A percentile compares a stretch with the other conserved stretches of the same genome.
phyloP scores from a whole-genome alignment of 1,139 yeast genomes.

The Taiozyma sp. region DNA sequence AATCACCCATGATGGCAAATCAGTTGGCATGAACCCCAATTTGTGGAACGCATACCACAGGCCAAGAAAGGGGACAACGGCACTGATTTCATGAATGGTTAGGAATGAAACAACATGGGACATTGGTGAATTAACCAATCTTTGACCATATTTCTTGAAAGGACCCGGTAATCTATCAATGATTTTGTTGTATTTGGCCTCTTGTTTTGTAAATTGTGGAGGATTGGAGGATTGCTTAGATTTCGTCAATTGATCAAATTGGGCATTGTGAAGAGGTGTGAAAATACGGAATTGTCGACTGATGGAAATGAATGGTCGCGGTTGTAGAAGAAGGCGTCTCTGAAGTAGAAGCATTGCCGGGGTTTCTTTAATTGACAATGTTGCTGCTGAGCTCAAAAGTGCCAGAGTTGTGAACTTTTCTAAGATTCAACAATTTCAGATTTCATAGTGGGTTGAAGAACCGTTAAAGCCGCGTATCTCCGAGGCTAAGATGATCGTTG shows the following conservation, averaged over 20 bases:
- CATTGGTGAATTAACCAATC: constrained; percentile 46
- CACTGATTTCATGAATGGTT: constrained; percentile 81
- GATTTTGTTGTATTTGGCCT: constrained; percentile 7
- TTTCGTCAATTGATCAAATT: not conserved
- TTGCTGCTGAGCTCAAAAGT: no score
- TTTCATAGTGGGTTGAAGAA: no score
- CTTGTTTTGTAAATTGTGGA: not conserved
- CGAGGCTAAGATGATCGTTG: no score
- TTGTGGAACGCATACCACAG: constrained; percentile 74
- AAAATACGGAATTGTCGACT: not conserved
- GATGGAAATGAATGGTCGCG: not conserved
- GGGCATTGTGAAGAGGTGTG: not conserved
- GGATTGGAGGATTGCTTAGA: not conserved
- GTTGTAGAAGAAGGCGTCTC: not conserved
- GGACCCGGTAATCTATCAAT: constrained; percentile 18
- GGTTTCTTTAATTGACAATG: no score
- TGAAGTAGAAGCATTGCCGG: constrained; percentile 9
- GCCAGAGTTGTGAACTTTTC: no score
- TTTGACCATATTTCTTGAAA: constrained; percentile 18
- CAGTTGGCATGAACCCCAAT: constrained; percentile 44
- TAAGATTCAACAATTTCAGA: no score
- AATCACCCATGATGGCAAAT: constrained; percentile 64
- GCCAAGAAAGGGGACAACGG: constrained; percentile 72
- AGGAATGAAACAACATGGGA: constrained; percentile 71
- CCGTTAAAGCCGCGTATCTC: no score